These are phyloP conservation scores for Pichia manshurica DNA, from an alignment of 805 yeast species.

Conservation along the genomic window DNA sequence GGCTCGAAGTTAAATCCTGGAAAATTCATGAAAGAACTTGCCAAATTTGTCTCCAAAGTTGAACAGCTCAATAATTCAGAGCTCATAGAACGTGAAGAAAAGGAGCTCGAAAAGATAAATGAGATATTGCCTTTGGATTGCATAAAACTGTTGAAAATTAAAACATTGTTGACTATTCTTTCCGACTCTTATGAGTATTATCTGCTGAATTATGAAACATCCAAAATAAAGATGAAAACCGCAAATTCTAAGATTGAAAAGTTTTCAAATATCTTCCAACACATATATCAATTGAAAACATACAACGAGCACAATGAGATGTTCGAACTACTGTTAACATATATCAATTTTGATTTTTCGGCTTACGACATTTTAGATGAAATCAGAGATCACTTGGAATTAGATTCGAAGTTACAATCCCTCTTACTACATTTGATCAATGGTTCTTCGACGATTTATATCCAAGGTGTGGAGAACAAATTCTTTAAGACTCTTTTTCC, in stretches of 20 bases:
- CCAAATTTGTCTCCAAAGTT: slow-evolving; percentile 46
- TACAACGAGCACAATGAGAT: slow-evolving; percentile 27
- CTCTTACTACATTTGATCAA: slow-evolving; percentile 35
- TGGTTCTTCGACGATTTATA: slow-evolving; percentile 34
- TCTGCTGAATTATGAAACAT: slow-evolving; percentile 14
- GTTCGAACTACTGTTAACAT: slow-evolving; percentile 38
- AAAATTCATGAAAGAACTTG: slow-evolving; percentile 41
- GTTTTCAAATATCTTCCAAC: slow-evolving; percentile 26
- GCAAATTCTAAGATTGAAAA: slow-evolving; percentile 17
- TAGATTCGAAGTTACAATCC: slow-evolving; percentile 24
- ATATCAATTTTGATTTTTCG: slow-evolving; percentile 40
- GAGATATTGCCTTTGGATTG: slow-evolving; percentile 25
- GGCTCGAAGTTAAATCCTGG: slow-evolving; percentile 20
- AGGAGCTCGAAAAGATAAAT: slow-evolving; percentile 27
- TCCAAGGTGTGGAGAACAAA: slow-evolving; percentile 21
- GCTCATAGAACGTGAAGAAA: slow-evolving; percentile 31
- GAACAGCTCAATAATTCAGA: slow-evolving; percentile 37
- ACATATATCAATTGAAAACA: slow-evolving; percentile 31
- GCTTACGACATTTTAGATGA: slow-evolving; percentile 30
- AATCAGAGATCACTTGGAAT: slow-evolving; percentile 26
- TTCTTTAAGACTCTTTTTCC: slow-evolving; percentile 19
- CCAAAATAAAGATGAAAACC: slow-evolving; percentile 10
- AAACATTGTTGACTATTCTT: slow-evolving; percentile 25
- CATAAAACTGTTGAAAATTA: slow-evolving; percentile 25
- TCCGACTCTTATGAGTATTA: slow-evolving; percentile 28